Evolutionary conservation across 1,284 basidiomycete species (phyloP), one percentile per base, ranked within the genome.

Genomic region (Uromyces viciae-fabae): DNA sequence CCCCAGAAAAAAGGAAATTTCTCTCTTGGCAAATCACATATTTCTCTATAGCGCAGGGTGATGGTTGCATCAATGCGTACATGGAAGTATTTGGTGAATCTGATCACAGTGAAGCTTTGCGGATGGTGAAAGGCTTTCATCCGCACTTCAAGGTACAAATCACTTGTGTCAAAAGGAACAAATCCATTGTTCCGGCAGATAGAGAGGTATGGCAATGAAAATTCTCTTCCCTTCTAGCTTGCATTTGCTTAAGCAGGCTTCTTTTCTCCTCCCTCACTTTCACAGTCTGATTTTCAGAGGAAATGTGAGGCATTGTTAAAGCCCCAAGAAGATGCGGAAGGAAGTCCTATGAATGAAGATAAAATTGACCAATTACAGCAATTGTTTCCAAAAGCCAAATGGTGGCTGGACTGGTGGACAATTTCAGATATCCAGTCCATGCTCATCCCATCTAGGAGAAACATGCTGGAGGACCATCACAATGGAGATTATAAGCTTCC

Each of bases 391-490:
- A n/a, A 31, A 9, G 42, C 43, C 19, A 72, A 72, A 33, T 8
- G 43, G 40, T 72, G 69, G 69, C 7, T 46, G 9, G 15, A 72
- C 17, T 72, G 69, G 69, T 72, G 69, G 42, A 31, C 22, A 22
- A 49, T 28, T n/a, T 3, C 69, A 49, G 69, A 72, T 33, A 64
- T 64, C 19, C 19, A 64, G 38, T 28, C 60, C 19, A 64, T 64
- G 60, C 60, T 25, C 19, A 33, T 72, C 33, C 42, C 69, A 2
- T 25, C 31, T 19, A 25, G 33, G 25, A 17, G 42, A 28, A 38
- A n/a, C 19, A 33, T 40, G 17, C 25, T 68, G 36, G 64, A 68
- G 17, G 64, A 68, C 42, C 40, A n/a, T n/a, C 36, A 28, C 11
- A 43, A 68, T 68, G 64, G 42, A n/a, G 31, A 33, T 38, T 28